Evolutionary conservation across 179 eudicot genomes (phyloP), one percentile per base, ranked within the genome.

Genomic region (Monotropa hypopitys): DNA sequence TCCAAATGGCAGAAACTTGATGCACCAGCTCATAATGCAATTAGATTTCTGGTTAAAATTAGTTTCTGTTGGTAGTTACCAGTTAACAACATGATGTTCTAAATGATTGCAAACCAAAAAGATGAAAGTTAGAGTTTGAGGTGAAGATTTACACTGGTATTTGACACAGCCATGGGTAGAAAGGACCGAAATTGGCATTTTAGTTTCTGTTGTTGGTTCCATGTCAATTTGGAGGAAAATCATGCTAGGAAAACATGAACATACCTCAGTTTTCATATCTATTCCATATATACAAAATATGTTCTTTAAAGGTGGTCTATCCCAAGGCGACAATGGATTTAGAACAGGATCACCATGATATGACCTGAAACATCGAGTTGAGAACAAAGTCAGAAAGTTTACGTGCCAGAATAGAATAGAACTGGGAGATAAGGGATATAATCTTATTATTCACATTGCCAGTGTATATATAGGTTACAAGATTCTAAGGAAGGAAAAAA

Each of bases 261-360:
- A 20, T 90, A 94, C 98, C 97, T 94, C 98, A 68, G 98, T 94
- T 85, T 88, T 94, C 28, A 72, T 77, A 86, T 94, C 98, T 84
- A 88, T 77, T 75, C 98, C 98, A 78, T 94, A 94, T 57, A 92
- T 94, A 83, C 98, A 94, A 81, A 94, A 94, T 74, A 94, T 90
- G 79, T 92, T 94, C 87, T 89, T 92, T 67, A 94, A 73, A 70
- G 98, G 97, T 59, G 98, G 98, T 85, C 98, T 88, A 40, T 92
- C 97, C 98, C 97, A 94, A 50, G 97, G 98, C 59, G 94, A 83
- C 69, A 94, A 87, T 69, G 98, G 98, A 85, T 94, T 92, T 74
- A 92, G 70, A 84, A 94, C 85, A 35, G 97, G 97, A 88, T 94
- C 98, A 63, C 78, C 91, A 76, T 86, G 98, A 83, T 94, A 94